A percentile compares a stretch with the other conserved stretches of the same genome.
phyloP scores from a whole-genome alignment of 106 monocot genomes.

The Allium fistulosum region DNA sequence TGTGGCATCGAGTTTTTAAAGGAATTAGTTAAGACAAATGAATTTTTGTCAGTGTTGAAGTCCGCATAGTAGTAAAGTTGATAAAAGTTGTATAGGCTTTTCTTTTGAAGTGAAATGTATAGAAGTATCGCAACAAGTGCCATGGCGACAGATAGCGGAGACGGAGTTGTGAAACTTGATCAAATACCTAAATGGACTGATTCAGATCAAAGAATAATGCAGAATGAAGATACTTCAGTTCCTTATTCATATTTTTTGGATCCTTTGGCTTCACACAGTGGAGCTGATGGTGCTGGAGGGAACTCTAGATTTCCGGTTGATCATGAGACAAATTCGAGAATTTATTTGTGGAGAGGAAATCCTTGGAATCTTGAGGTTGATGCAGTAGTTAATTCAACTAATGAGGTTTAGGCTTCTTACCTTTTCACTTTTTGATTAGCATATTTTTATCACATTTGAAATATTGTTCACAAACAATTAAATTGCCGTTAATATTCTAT shows the following conservation, averaged over 20 bases:
- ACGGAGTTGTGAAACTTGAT: slow-evolving; percentile 69
- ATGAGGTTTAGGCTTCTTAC: slow-evolving; percentile 48
- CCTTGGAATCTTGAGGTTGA: slow-evolving; percentile 99
- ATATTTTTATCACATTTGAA: too few species aligned
- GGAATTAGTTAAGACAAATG: too few species aligned
- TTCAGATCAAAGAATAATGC: slow-evolving; percentile 45
- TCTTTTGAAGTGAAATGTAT: slow-evolving; percentile 31
- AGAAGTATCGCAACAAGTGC: slow-evolving; percentile 21
- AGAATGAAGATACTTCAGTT: slow-evolving; percentile 31
- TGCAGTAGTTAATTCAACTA: slow-evolving; percentile 96
- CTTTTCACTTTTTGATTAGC: not conserved
- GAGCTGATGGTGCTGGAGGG: slow-evolving; percentile 19
- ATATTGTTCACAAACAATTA: too few species aligned
- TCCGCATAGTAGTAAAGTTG: too few species aligned
- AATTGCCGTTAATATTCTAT: too few species aligned
- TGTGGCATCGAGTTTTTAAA: too few species aligned
- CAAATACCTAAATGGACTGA: slow-evolving; percentile 97
- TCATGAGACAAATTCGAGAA: slow-evolving; percentile 81
- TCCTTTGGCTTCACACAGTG: slow-evolving; percentile 40
- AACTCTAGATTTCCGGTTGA: slow-evolving; percentile 84
- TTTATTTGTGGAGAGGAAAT: slow-evolving; percentile 93
- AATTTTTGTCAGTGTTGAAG: too few species aligned
- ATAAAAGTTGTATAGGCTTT: too few species aligned
- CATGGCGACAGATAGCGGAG: slow-evolving; percentile 42
- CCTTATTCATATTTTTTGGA: slow-evolving; percentile 62